These are phyloP conservation scores for Plasmodium coatneyi DNA, from an alignment of 169 alveolate species.

Conservation along the genomic window DNA sequence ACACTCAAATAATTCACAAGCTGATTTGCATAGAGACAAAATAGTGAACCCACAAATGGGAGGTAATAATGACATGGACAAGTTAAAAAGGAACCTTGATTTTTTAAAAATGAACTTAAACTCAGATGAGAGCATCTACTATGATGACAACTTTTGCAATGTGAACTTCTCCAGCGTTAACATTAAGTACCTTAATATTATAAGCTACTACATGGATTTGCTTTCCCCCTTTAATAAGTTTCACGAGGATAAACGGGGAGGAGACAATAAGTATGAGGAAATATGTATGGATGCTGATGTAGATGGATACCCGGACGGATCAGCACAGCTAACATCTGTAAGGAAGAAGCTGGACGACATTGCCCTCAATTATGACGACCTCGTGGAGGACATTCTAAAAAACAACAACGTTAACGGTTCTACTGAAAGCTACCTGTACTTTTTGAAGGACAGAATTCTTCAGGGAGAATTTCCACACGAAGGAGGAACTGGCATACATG, in stretches of 20 bases:
- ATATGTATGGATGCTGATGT: neutral
- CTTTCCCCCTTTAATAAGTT: conserved; percentile 45
- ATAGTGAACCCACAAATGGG: neutral
- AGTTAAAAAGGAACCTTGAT: neutral
- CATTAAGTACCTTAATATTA: conserved; percentile 26
- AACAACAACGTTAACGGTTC: conserved; percentile 14
- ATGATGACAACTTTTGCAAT: neutral
- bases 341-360: conserved; percentile 33
- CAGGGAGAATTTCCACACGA: conserved; percentile 14
- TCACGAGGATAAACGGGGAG: neutral
- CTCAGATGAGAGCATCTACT: neutral
- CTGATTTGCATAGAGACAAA: neutral
- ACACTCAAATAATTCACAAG: conserved; percentile 14
- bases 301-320: neutral
- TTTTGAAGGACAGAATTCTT: conserved; percentile 1
- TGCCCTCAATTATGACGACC: conserved; percentile 41
- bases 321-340: neutral
- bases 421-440: neutral
- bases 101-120: neutral
- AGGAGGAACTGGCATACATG: neutral
- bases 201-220: conserved; percentile 46
- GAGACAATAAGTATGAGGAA: neutral
- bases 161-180: neutral
- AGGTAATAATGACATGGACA: neutral
- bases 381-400: conserved; percentile 20